These are phyloP conservation scores for Lachancea kluyveri DNA, from an alignment of 805 yeast genomes.

Conservation along the genomic window DNA sequence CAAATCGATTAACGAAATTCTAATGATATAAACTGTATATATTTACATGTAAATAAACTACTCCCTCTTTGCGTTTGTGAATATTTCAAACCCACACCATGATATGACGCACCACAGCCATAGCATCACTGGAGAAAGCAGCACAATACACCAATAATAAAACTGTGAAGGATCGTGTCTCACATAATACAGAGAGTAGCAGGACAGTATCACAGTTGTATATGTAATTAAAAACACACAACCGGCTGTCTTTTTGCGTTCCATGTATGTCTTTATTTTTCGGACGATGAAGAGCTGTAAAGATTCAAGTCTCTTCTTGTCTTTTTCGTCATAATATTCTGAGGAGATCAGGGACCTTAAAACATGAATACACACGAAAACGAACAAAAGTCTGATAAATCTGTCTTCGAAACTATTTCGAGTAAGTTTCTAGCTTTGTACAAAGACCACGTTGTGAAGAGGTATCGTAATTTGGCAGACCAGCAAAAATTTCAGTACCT, in stretches of 20 bases:
- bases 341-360: no score
- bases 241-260: conserved; percentile 2
- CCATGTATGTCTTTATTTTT: conserved; percentile 4
- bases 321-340: no score
- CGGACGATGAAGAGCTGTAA: no score
- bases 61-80: conserved; percentile 22
- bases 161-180: conserved; percentile 8
- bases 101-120: conserved; percentile 32
- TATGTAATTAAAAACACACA: conserved; percentile 11
- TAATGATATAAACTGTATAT: conserved; percentile 2
- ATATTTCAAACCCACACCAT: conserved; percentile 31
- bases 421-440: conserved; percentile 19
- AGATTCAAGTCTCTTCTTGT: no score
- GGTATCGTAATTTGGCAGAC: conserved; percentile 16
- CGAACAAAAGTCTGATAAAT: conserved; percentile 2
- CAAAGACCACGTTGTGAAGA: conserved; percentile 14
- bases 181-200: conserved; percentile 11
- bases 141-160: conserved; percentile 27
- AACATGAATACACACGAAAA: no score
- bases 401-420: conserved; percentile 7
- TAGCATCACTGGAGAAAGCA: conserved; percentile 23
- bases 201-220: conserved; percentile 11
- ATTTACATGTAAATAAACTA: conserved; percentile 7
- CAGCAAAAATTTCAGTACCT: conserved; percentile 15
- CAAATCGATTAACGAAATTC: conserved; percentile 23